Percentiles rank a stretch among this genome's conserved stretches.
Evolutionary conservation across 2,329 filamentous ascomycete species (phyloP).

Genomic region (Cercospora zeina): DNA sequence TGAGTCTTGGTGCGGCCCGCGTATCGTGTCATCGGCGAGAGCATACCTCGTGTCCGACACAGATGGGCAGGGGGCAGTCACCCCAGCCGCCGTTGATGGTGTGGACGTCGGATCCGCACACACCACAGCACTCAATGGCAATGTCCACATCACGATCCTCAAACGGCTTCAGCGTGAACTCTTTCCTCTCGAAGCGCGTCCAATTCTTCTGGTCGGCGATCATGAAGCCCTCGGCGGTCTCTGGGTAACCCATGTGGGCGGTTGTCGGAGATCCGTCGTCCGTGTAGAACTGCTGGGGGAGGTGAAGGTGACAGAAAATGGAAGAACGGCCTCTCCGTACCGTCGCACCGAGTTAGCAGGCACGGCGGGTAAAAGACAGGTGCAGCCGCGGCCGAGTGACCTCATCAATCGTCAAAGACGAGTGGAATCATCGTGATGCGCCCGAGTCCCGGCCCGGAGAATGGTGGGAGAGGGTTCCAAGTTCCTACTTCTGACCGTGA

Average conservation of each 20-base stretch:
- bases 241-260: conserved; percentile 53
- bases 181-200: conserved; percentile 53
- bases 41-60: conserved; percentile 64
- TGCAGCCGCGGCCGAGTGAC: conserved; percentile 12
- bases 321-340: background rate
- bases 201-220: conserved; percentile 61
- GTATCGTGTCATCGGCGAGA: background rate
- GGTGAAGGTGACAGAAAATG: too few species aligned
- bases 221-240: conserved; percentile 53
- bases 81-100: conserved; percentile 60
- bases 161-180: conserved; percentile 83
- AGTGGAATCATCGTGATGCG: background rate
- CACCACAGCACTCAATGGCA: conserved; percentile 77
- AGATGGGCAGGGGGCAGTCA: conserved; percentile 61
- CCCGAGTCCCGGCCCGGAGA: too few species aligned
- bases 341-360: background rate
- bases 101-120: conserved; percentile 42
- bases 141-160: conserved; percentile 85
- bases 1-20: background rate
- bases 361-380: background rate
- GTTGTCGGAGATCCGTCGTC: background rate
- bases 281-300: background rate
- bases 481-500: too few species aligned
- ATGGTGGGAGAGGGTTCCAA: too few species aligned
- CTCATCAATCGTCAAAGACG: conserved; percentile 13